A percentile compares a stretch with the other conserved stretches of the same genome.
Conservation (phyloP, 495 filamentous ascomycete genomes). For the Penicillium chermesinum region DNA sequence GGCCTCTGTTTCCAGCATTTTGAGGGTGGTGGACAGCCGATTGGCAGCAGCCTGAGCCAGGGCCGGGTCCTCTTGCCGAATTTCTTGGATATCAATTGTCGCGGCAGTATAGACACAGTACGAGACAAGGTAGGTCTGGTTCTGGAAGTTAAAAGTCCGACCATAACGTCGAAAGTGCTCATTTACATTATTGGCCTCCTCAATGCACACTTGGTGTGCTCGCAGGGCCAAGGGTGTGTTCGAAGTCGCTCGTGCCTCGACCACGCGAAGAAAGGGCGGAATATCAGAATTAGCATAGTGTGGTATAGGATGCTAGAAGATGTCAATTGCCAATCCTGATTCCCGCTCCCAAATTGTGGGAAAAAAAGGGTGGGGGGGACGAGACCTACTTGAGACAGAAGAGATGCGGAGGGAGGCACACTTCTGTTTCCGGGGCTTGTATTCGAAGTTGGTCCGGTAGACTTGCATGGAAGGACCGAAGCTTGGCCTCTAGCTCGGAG, state of each 20-base stretch:
- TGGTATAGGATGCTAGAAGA: slow-evolving; percentile 4
- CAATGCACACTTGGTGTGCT: slow-evolving; percentile 10
- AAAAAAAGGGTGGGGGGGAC: too few species aligned
- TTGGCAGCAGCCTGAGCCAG: slow-evolving; percentile 4
- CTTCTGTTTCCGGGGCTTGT: background rate
- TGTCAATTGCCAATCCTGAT: background rate
- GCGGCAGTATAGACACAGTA: slow-evolving; percentile 14
- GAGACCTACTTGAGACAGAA: slow-evolving; percentile 11
- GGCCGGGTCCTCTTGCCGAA: slow-evolving; percentile 5
- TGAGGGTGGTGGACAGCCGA: slow-evolving; percentile 6
- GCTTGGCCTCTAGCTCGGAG: slow-evolving; percentile 5
- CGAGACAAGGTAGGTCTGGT: slow-evolving; percentile 11
- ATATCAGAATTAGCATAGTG: slow-evolving; percentile 10
- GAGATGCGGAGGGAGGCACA: slow-evolving; percentile 8
- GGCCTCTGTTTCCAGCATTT: slow-evolving; percentile 11
- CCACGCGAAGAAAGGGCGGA: slow-evolving; percentile 10
- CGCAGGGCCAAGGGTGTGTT: slow-evolving; percentile 5
- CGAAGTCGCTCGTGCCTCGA: slow-evolving; percentile 1
- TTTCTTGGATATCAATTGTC: slow-evolving; percentile 9
- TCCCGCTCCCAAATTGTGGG: too few species aligned
- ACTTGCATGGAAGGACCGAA: slow-evolving; percentile 2
- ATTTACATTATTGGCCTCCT: slow-evolving; percentile 7
- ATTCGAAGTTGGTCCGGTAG: slow-evolving; percentile 2
- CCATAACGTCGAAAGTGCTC: slow-evolving; percentile 9
- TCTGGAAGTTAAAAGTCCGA: slow-evolving; percentile 9